These are phyloP conservation scores for Metschnikowia borealis DNA, from an alignment of 805 yeast species.

Conservation along the genomic window DNA sequence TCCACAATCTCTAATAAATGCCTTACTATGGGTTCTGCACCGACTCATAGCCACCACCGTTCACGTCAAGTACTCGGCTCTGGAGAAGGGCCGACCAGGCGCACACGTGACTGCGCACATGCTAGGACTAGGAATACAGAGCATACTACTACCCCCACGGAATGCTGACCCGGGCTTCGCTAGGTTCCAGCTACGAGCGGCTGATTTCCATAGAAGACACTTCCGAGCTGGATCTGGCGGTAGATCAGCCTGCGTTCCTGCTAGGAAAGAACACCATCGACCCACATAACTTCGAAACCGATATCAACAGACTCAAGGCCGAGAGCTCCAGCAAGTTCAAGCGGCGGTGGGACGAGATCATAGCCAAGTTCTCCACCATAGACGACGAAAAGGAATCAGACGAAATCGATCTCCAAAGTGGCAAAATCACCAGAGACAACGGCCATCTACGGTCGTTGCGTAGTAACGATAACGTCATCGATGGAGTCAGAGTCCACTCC, in stretches of 20 bases:
- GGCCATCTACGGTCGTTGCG: constrained; percentile 61
- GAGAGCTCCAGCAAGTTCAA: constrained; percentile 21
- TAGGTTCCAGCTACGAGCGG: constrained; percentile 12
- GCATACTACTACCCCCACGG: not conserved
- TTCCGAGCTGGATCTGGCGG: constrained; percentile 11
- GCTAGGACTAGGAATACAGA: not conserved
- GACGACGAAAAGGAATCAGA: constrained; percentile 55
- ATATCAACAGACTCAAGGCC: constrained; percentile 25
- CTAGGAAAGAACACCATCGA: constrained; percentile 15
- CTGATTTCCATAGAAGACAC: constrained; percentile 23
- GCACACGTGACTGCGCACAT: constrained; percentile 4
- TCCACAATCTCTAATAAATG: too few species aligned
- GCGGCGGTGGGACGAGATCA: constrained; percentile 48
- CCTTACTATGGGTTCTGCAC: too few species aligned
- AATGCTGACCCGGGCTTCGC: constrained; percentile 4
- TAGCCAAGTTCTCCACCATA: constrained; percentile 47
- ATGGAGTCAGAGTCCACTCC: constrained; percentile 15
- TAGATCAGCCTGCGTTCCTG: not conserved
- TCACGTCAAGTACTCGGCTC: not conserved
- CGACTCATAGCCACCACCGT: too few species aligned
- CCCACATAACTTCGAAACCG: constrained; percentile 15
- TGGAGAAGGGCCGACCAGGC: not conserved
- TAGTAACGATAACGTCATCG: constrained; percentile 3
- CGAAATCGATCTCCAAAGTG: constrained; percentile 60
- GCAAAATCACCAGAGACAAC: constrained; percentile 57